Percentiles rank a stretch among this genome's conserved stretches.
phyloP scores from a whole-genome alignment of 495 filamentous ascomycete species.

The Penicillium longicatenatum region DNA sequence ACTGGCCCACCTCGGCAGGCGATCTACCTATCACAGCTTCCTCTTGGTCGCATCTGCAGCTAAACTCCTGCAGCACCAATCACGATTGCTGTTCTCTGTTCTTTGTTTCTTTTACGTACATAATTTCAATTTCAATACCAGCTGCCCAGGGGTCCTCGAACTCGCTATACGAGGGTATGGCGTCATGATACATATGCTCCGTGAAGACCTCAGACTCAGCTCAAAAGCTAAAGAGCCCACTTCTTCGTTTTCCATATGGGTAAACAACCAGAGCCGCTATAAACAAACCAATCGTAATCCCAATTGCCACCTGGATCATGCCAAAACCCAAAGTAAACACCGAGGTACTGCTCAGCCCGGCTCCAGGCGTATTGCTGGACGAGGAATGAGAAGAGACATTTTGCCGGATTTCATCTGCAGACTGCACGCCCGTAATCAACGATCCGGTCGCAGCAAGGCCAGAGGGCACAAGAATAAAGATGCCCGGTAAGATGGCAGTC shows the following conservation, averaged over 20 bases:
- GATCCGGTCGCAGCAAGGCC: conserved; percentile 80
- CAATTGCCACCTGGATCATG: conserved; percentile 82
- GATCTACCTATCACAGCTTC: no score
- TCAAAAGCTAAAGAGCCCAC: conserved; percentile 83
- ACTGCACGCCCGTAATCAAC: conserved; percentile 73
- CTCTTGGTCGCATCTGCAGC: not conserved
- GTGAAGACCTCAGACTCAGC: no score
- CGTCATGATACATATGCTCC: no score
- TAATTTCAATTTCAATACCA: no score
- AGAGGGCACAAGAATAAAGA: conserved; percentile 88
- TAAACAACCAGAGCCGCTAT: conserved; percentile 81
- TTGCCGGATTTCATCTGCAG: conserved; percentile 70
- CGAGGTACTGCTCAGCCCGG: conserved; percentile 23
- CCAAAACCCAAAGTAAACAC: conserved; percentile 36
- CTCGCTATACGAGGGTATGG: no score
- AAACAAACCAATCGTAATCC: conserved; percentile 86
- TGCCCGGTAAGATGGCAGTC: conserved; percentile 81
- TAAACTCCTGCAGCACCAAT: not conserved
- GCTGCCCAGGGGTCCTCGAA: no score
- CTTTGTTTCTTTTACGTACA: not conserved
- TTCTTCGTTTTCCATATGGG: conserved; percentile 82
- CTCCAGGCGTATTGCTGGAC: conserved; percentile 11
- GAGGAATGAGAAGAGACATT: conserved; percentile 36
- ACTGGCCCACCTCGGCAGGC: no score
- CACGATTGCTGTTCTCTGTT: not conserved